phyloP scores from a whole-genome alignment of 1,139 yeast species.

The Groenewaldozyma auringiensis region DNA sequence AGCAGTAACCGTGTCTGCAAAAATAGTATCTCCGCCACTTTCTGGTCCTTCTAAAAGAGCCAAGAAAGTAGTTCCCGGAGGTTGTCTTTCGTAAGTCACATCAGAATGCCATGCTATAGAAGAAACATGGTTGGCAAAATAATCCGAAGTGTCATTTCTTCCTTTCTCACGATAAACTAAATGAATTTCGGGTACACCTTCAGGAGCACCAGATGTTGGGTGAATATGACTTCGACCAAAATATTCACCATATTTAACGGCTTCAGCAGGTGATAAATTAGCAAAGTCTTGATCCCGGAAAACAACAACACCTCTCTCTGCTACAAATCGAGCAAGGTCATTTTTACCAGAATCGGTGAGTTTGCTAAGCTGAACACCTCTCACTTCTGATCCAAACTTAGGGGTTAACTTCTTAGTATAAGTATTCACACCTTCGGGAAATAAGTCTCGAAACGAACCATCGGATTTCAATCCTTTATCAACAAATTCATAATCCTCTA shows the following conservation, averaged over 20 bases:
- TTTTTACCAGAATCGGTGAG: slow-evolving; percentile 46
- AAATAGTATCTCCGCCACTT: slow-evolving; percentile 55
- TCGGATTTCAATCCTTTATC: slow-evolving; percentile 34
- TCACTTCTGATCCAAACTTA: slow-evolving; percentile 54
- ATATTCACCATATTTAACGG: slow-evolving; percentile 43
- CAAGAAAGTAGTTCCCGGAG: slow-evolving; percentile 55
- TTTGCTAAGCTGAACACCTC: slow-evolving; percentile 50
- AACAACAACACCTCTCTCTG: slow-evolving; percentile 58
- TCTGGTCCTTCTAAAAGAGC: slow-evolving; percentile 46
- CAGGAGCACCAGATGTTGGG: slow-evolving; percentile 63
- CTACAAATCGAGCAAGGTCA: slow-evolving; percentile 57
- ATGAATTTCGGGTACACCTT: slow-evolving; percentile 54
- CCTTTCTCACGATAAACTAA: slow-evolving; percentile 36
- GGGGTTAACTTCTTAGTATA: slow-evolving; percentile 37
- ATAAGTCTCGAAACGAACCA: slow-evolving; percentile 25
- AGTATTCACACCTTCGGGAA: slow-evolving; percentile 19
- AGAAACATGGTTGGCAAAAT: slow-evolving; percentile 19
- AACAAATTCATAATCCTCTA: slow-evolving; percentile 30
- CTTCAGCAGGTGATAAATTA: slow-evolving; percentile 43
- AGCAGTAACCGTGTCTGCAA: slow-evolving; percentile 49
- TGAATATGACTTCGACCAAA: slow-evolving; percentile 59
- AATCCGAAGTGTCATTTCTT: slow-evolving; percentile 16
- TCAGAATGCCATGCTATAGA: slow-evolving; percentile 52
- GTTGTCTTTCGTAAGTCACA: slow-evolving; percentile 52
- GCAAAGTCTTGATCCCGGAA: slow-evolving; percentile 63